Percentiles rank a stretch among this genome's conserved stretches.
phyloP scores from a whole-genome alignment of 1,284 basidiomycete species.

The Cutaneotrichosporon mucoides region DNA sequence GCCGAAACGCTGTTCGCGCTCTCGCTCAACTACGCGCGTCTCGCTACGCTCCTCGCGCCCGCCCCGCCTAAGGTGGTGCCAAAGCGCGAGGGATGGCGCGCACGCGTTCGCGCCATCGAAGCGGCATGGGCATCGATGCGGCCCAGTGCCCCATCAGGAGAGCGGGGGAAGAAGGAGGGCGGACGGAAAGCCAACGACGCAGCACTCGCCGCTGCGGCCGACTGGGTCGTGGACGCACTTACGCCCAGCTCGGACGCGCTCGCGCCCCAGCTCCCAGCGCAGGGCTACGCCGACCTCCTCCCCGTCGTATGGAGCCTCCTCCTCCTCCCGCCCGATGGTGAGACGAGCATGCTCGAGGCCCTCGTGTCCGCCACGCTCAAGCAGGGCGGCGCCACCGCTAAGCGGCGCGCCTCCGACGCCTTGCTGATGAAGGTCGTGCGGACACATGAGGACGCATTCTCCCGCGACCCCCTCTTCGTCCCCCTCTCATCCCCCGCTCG shows the following conservation, averaged over 20 bases:
- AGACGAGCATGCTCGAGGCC: conserved; percentile 4
- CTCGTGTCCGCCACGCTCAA: conserved; percentile 38
- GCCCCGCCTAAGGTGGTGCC: conserved; percentile 18
- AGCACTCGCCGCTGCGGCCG: conserved; percentile 44
- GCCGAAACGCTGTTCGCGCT: conserved; percentile 46
- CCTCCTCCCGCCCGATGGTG: conserved; percentile 54
- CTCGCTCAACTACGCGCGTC: conserved; percentile 56
- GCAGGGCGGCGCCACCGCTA: conserved; percentile 46
- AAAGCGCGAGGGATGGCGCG: conserved; percentile 23
- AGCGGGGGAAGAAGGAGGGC: not conserved
- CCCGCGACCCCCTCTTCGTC: conserved; percentile 42
- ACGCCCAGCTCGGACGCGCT: conserved; percentile 49
- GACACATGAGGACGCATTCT: conserved; percentile 52
- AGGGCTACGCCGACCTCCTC: conserved; percentile 66
- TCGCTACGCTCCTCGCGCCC: conserved; percentile 34
- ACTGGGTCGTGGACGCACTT: conserved; percentile 67
- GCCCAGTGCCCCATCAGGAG: too few species aligned
- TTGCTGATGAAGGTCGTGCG: conserved; percentile 66
- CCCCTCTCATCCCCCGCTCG: conserved; percentile 25
- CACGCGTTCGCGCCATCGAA: conserved; percentile 31
- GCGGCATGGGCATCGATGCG: conserved; percentile 23
- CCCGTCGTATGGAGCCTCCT: conserved; percentile 81
- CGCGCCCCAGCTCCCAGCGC: conserved; percentile 55
- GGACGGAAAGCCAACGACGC: conserved; percentile 20
- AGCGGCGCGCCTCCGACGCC: conserved; percentile 51